Conservation (phyloP, 164 flowering plant species). For the Warburgia ugandensis region DNA sequence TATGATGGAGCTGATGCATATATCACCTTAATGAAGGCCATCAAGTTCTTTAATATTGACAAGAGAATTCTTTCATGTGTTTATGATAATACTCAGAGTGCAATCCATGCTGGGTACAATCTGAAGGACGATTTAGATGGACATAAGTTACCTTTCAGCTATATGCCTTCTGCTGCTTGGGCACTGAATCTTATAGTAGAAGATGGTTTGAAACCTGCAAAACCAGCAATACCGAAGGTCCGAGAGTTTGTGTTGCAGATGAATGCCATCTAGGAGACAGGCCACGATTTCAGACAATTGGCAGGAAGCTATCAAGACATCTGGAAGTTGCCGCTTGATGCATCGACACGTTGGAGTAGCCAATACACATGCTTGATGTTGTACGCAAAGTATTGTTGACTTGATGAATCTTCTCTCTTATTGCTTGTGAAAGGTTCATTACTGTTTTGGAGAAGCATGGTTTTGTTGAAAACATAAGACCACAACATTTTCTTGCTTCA, state of each 20-base stretch:
- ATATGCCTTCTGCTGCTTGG: slow-evolving; percentile 90
- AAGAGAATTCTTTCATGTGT: slow-evolving; percentile 70
- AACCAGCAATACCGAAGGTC: slow-evolving; percentile 51
- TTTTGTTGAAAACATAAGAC: too few species aligned
- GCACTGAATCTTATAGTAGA: slow-evolving; percentile 66
- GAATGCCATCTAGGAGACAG: slow-evolving; percentile 55
- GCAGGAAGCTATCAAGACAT: slow-evolving; percentile 65
- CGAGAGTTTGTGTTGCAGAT: slow-evolving; percentile 76
- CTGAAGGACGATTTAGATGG: slow-evolving; percentile 70
- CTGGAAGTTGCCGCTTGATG: slow-evolving; percentile 84
- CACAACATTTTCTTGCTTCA: too few species aligned
- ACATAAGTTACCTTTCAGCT: slow-evolving; percentile 65
- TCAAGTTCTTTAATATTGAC: slow-evolving; percentile 64
- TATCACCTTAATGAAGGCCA: slow-evolving; percentile 47
- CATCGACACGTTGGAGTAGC: slow-evolving; percentile 85
- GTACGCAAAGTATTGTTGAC: slow-evolving; percentile 55
- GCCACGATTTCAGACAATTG: slow-evolving; percentile 56
- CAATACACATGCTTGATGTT: slow-evolving; percentile 80
- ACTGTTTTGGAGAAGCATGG: too few species aligned
- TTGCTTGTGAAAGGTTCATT: too few species aligned
- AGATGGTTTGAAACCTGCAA: slow-evolving; percentile 69
- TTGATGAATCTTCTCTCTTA: neutral
- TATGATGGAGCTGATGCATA: slow-evolving; percentile 54
- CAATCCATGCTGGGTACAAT: slow-evolving; percentile 59
- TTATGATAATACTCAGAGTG: slow-evolving; percentile 72